A percentile compares a stretch with the other conserved stretches of the same genome.
These are phyloP conservation scores for Prunus kanzakura DNA, from an alignment of 306 rosid species.

Conservation along the genomic window DNA sequence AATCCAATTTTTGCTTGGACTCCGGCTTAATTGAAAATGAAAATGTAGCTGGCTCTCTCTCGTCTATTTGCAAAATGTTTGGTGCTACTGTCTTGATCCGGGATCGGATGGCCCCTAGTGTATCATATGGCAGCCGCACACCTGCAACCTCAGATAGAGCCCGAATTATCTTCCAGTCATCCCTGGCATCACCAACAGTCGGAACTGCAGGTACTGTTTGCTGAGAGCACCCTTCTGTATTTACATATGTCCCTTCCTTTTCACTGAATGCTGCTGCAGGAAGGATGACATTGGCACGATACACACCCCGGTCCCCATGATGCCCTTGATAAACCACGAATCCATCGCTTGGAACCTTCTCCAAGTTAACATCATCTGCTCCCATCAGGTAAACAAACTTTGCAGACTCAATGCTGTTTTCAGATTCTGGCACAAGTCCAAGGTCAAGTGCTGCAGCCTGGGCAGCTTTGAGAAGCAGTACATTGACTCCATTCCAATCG, in stretches of 20 bases:
- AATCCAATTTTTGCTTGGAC: slow-evolving; percentile 38
- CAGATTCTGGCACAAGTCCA: slow-evolving; percentile 94
- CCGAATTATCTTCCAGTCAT: slow-evolving; percentile 91
- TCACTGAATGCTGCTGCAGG: slow-evolving; percentile 95
- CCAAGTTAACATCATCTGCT: slow-evolving; percentile 82
- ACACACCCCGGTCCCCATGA: slow-evolving; percentile 86
- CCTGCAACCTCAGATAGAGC: slow-evolving; percentile 94
- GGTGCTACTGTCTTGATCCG: slow-evolving; percentile 83
- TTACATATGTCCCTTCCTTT: slow-evolving; percentile 92
- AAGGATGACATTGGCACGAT: slow-evolving; percentile 81
- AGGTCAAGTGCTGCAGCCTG: slow-evolving; percentile 99
- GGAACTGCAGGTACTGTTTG: slow-evolving; percentile 97
- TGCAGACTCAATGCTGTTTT: slow-evolving; percentile 66
- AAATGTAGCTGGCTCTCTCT: slow-evolving; percentile 77
- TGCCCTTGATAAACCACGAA: slow-evolving; percentile 99
- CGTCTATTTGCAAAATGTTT: slow-evolving; percentile 68
- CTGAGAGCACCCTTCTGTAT: slow-evolving; percentile 88
- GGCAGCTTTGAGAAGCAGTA: slow-evolving; percentile 89
- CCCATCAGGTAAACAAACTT: slow-evolving; percentile 94
- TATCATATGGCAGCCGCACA: slow-evolving; percentile 66
- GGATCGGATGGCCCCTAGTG: slow-evolving; percentile 56
- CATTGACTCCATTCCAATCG: slow-evolving; percentile 92
- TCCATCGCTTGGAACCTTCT: slow-evolving; percentile 69
- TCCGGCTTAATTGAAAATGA: slow-evolving; percentile 67
- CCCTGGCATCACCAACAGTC: slow-evolving; percentile 95